Conservation (phyloP, 225 moss, liverwort and hornwort species). For the Pseudoscleropodium purum region DNA sequence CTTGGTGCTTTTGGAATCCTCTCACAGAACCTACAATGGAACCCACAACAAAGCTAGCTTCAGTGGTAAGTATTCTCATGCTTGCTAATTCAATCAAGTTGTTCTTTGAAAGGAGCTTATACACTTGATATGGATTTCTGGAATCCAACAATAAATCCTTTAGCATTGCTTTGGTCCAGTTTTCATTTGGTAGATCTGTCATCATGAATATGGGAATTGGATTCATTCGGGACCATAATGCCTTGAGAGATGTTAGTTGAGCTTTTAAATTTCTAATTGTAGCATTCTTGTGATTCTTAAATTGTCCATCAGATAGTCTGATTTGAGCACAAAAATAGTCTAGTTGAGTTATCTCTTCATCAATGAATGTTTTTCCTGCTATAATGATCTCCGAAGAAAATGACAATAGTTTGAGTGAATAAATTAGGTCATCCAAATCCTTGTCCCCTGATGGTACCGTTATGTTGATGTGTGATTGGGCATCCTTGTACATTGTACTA, state of each 20-base stretch:
- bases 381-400: slow-evolving; percentile 13
- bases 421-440: slow-evolving; percentile 13
- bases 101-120: background rate
- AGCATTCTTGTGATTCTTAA: slow-evolving; percentile 26
- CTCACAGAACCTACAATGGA: background rate
- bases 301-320: slow-evolving; percentile 46
- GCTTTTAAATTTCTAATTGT: slow-evolving; percentile 12
- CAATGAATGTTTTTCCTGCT: background rate
- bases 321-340: slow-evolving; percentile 46
- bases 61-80: background rate
- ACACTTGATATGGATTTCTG: background rate
- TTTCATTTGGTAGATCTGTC: slow-evolving; percentile 17
- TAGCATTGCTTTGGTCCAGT: slow-evolving; percentile 10
- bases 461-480: slow-evolving; percentile 19
- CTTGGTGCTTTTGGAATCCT: background rate
- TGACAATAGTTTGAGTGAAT: background rate
- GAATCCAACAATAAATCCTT: background rate
- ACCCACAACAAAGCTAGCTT: slow-evolving; percentile 18
- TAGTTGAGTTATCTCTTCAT: background rate
- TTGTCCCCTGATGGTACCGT: slow-evolving; percentile 3
- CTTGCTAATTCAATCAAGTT: slow-evolving; percentile 11
- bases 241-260: background rate
- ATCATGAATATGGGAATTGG: slow-evolving; percentile 25
- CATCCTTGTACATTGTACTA: slow-evolving; percentile 2
- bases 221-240: background rate